phyloP scores from a whole-genome alignment of 495 filamentous ascomycete genomes.

The Letharia lupina region DNA sequence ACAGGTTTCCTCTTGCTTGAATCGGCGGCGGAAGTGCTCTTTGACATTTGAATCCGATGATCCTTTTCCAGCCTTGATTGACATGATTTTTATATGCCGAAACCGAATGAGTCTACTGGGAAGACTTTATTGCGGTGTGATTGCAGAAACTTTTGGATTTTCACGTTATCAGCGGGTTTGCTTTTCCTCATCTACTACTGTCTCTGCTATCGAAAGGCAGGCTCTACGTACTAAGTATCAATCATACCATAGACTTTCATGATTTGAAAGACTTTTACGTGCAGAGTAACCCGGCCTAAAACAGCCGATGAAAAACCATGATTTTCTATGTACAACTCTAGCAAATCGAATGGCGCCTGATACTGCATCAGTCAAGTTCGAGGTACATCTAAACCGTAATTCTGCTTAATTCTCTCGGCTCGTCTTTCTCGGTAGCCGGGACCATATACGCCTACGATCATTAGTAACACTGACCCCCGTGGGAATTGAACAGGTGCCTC shows the following conservation, averaged over 20 bases:
- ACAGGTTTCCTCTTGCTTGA: slow-evolving; percentile 65
- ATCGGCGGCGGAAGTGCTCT: slow-evolving; percentile 71
- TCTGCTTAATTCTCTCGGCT: slow-evolving; percentile 72
- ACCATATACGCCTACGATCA: slow-evolving; percentile 60
- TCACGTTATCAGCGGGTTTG: background rate
- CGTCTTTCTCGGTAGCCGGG: slow-evolving; percentile 85
- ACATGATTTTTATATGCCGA: background rate
- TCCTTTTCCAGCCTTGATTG: background rate
- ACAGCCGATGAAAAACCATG: background rate
- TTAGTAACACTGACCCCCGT: background rate
- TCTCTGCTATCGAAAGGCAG: background rate
- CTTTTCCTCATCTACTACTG: background rate
- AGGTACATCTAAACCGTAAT: slow-evolving; percentile 57
- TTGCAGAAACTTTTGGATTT: background rate
- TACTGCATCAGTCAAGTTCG: background rate
- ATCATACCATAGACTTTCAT: background rate
- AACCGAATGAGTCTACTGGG: background rate
- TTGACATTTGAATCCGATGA: slow-evolving; percentile 45
- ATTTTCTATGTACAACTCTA: background rate
- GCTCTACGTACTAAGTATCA: background rate
- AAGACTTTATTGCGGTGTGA: background rate
- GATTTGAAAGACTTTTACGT: background rate
- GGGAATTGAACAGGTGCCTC: slow-evolving; percentile 18
- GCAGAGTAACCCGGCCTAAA: background rate
- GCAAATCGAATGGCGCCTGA: background rate